Conservation (phyloP, 2,329 filamentous ascomycete genomes). For the Onygenales sp. region DNA sequence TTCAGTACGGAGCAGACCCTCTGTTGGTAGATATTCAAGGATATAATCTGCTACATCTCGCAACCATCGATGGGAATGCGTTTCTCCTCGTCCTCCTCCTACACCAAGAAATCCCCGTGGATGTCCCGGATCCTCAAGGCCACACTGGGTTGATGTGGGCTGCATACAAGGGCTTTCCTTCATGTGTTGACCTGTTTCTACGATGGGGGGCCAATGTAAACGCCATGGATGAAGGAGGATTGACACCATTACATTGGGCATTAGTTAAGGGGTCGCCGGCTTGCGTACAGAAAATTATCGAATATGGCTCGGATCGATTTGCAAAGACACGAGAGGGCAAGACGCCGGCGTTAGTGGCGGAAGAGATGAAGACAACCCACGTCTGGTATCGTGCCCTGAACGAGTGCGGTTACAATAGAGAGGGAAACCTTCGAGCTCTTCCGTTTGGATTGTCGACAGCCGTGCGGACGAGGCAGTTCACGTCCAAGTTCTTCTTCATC, state of each 20-base stretch:
- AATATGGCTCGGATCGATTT: slow-evolving; percentile 91
- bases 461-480: slow-evolving; percentile 65
- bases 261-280: slow-evolving; percentile 83
- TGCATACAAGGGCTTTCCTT: slow-evolving; percentile 91
- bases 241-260: slow-evolving; percentile 93
- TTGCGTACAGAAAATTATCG: slow-evolving; percentile 86
- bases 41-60: slow-evolving; percentile 95
- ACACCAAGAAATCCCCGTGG: slow-evolving; percentile 91
- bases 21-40: slow-evolving; percentile 88
- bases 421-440: slow-evolving; percentile 60
- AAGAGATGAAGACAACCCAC: slow-evolving; percentile 76
- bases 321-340: slow-evolving; percentile 84
- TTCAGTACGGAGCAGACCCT: slow-evolving; percentile 85
- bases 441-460: slow-evolving; percentile 67
- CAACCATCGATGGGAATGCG: slow-evolving; percentile 93
- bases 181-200: slow-evolving; percentile 83
- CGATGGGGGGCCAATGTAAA: slow-evolving; percentile 94
- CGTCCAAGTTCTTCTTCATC: slow-evolving; percentile 79
- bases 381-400: slow-evolving; percentile 76
- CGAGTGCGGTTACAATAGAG: slow-evolving; percentile 73
- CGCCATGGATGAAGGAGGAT: slow-evolving; percentile 80
- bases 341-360: slow-evolving; percentile 74
- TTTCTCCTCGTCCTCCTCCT: slow-evolving; percentile 80
- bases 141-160: slow-evolving; percentile 98
- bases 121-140: slow-evolving; percentile 77